Conservation (phyloP, 2,329 filamentous ascomycete genomes). For the Phialophora chinensis region DNA sequence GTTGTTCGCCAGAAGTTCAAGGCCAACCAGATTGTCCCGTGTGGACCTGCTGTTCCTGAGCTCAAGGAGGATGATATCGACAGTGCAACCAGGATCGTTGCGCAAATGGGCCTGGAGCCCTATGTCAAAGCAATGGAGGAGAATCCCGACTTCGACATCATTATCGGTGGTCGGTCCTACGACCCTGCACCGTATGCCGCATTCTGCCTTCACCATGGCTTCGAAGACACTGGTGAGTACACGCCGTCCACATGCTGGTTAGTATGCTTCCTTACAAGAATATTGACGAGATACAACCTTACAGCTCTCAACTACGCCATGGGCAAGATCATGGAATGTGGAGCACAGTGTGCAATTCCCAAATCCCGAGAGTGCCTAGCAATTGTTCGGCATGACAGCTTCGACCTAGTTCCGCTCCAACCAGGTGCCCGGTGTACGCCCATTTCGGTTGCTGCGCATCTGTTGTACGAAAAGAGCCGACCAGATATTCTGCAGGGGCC, state of each 20-base stretch:
- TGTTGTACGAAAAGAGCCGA: constrained; percentile 61
- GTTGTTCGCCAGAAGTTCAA: constrained; percentile 43
- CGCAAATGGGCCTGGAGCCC: constrained; percentile 56
- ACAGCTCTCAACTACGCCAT: constrained; percentile 55
- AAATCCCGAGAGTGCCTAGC: constrained; percentile 54
- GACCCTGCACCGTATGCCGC: constrained; percentile 52
- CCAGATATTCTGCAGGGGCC: constrained; percentile 59
- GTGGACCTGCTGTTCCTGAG: constrained; percentile 47
- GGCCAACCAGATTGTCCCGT: constrained; percentile 46
- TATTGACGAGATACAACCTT: background rate
- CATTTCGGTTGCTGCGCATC: constrained; percentile 58
- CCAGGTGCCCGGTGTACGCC: constrained; percentile 53
- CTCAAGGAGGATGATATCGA: constrained; percentile 51
- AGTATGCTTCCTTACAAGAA: background rate
- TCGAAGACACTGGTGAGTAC: constrained; percentile 23
- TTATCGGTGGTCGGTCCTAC: constrained; percentile 55
- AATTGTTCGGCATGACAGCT: constrained; percentile 53
- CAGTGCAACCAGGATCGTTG: constrained; percentile 47
- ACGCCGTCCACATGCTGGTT: no score
- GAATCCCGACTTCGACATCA: constrained; percentile 54
- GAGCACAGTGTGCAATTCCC: constrained; percentile 54
- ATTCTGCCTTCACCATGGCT: constrained; percentile 48
- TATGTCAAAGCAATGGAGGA: constrained; percentile 51
- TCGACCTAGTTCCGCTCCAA: constrained; percentile 55
- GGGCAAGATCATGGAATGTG: constrained; percentile 64